Percentiles rank a stretch among this genome's conserved stretches.
Evolutionary conservation across 768 basidiomycete genomes (phyloP).

Genomic region (Hebeloma cylindrosporum): DNA sequence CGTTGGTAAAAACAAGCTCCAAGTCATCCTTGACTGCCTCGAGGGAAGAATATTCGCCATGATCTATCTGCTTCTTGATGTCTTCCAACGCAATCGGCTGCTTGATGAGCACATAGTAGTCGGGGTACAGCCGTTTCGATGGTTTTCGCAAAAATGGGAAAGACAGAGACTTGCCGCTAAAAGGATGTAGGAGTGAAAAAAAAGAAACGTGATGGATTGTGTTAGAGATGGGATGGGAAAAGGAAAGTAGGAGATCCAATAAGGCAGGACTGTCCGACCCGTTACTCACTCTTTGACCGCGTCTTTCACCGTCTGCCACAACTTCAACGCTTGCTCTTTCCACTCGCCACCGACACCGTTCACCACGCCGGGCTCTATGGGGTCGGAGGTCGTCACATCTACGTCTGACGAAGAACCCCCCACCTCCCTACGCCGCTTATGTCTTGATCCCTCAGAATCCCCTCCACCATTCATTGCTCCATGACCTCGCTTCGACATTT

Average conservation of each 20-base stretch:
- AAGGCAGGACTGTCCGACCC: constrained; percentile 41
- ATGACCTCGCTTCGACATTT: constrained; percentile 44
- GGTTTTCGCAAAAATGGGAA: constrained; percentile 68
- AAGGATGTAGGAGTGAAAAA: constrained; percentile 24
- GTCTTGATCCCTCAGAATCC: constrained; percentile 38
- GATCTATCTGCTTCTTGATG: constrained; percentile 77
- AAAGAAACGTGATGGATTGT: constrained; percentile 17
- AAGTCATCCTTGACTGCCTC: constrained; percentile 70
- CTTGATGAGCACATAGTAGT: constrained; percentile 82
- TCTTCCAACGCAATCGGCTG: constrained; percentile 86
- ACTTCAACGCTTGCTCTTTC: constrained; percentile 64
- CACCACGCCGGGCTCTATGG: constrained; percentile 23
- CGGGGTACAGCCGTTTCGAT: constrained; percentile 72
- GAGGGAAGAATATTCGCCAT: constrained; percentile 57
- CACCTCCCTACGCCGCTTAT: constrained; percentile 44
- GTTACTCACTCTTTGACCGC: constrained; percentile 86
- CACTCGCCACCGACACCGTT: constrained; percentile 38
- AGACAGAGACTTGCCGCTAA: constrained; percentile 64
- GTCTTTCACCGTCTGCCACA: constrained; percentile 81
- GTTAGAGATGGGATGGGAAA: constrained; percentile 24
- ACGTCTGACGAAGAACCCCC: constrained; percentile 40
- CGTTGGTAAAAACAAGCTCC: constrained; percentile 78
- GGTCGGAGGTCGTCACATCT: constrained; percentile 38
- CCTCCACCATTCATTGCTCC: constrained; percentile 33
- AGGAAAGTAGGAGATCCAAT: constrained; percentile 36